Evolutionary conservation across 2,329 filamentous ascomycete genomes (phyloP).

Genomic region (Rhexocercosporidium sp.): DNA sequence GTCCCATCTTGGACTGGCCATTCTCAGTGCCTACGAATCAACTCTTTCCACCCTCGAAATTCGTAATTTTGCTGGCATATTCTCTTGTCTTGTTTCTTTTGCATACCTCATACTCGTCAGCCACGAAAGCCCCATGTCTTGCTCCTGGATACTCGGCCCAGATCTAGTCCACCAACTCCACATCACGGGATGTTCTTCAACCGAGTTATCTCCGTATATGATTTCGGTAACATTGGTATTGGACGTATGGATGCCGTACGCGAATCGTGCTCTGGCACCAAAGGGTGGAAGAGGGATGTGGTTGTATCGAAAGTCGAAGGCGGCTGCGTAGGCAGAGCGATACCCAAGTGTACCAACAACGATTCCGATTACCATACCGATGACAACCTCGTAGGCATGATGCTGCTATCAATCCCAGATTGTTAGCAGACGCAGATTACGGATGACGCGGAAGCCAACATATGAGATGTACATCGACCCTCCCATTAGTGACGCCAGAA

Average conservation of each 20-base stretch:
- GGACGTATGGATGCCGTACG: neutral
- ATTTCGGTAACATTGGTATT: neutral
- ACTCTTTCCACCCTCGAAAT: neutral
- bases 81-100: neutral
- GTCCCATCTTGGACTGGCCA: neutral
- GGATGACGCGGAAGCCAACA: constrained; percentile 22
- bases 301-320: constrained; percentile 71
- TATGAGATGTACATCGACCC: constrained; percentile 64
- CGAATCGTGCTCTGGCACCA: constrained; percentile 15
- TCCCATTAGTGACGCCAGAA: constrained; percentile 68
- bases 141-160: constrained; percentile 2
- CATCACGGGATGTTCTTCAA: constrained; percentile 12
- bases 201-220: neutral
- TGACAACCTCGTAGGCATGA: constrained; percentile 73
- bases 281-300: constrained; percentile 35
- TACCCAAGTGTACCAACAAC: constrained; percentile 67
- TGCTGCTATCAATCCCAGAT: constrained; percentile 57
- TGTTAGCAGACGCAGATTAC: neutral
- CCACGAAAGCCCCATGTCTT: constrained; percentile 15
- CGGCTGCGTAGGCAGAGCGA: constrained; percentile 67
- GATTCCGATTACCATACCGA: constrained; percentile 66
- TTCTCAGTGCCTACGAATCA: neutral
- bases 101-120: constrained; percentile 15
- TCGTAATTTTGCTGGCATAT: neutral
- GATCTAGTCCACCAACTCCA: constrained; percentile 24